Evolutionary conservation across 2,329 filamentous ascomycete species (phyloP).

Genomic region (Atkinsonella hypoxylon): DNA sequence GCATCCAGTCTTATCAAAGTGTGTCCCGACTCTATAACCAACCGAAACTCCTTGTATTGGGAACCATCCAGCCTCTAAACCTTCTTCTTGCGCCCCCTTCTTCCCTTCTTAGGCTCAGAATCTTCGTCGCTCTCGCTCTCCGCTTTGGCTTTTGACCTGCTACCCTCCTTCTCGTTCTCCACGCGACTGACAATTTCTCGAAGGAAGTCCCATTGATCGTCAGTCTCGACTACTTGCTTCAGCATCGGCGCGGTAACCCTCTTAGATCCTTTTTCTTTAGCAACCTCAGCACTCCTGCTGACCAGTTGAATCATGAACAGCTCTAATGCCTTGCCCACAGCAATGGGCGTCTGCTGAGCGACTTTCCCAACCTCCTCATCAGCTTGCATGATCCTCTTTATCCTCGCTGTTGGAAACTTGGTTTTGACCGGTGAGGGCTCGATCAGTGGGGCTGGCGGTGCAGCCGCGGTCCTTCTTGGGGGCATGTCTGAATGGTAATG

Average conservation of each 20-base stretch:
- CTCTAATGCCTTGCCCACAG: constrained; percentile 89
- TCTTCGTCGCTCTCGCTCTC: constrained; percentile 45
- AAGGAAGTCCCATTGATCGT: constrained; percentile 91
- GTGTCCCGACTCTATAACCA: not conserved
- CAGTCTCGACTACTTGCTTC: constrained; percentile 77
- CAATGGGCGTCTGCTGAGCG: constrained; percentile 91
- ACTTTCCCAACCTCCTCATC: constrained; percentile 98
- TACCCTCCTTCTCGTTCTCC: constrained; percentile 41
- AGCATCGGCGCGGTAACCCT: constrained; percentile 83
- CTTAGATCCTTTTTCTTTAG: constrained; percentile 72
- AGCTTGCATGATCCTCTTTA: constrained; percentile 99
- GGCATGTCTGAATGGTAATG: constrained; percentile 20
- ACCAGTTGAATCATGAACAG: constrained; percentile 96
- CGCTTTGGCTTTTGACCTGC: constrained; percentile 30
- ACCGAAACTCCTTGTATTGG: not conserved
- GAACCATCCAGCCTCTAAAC: constrained; percentile 8
- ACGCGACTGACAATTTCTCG: constrained; percentile 83
- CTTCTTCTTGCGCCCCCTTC: constrained; percentile 39
- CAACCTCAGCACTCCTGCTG: constrained; percentile 74
- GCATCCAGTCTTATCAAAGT: not conserved
- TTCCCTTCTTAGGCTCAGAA: constrained; percentile 32
- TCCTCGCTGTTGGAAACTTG: constrained; percentile 92
- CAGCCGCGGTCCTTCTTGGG: constrained; percentile 17
- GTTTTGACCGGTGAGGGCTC: constrained; percentile 70
- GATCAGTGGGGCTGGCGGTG: constrained; percentile 27